These are phyloP conservation scores for Cucumis melo DNA, from an alignment of 306 rosid genomes.

Conservation along the genomic window DNA sequence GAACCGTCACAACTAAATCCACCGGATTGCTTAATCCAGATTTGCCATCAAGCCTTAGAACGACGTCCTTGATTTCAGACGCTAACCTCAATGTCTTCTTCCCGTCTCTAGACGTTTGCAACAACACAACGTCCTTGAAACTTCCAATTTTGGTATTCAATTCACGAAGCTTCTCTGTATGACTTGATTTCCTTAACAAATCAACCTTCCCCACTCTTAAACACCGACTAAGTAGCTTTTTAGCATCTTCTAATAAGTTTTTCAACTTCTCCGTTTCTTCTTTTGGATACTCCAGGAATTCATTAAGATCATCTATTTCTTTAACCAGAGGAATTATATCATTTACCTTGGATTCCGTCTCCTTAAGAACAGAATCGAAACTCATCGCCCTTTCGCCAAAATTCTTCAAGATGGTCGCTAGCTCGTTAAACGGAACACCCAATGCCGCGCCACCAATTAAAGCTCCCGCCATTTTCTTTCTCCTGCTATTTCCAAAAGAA, in stretches of 20 bases:
- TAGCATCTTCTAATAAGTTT: neutral
- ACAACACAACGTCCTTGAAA: neutral
- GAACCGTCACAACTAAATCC: neutral
- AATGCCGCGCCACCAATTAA: neutral
- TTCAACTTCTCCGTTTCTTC: conserved; percentile 1
- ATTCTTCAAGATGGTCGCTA: neutral
- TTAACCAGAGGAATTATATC: neutral
- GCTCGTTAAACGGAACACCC: neutral
- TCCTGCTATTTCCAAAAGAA: neutral
- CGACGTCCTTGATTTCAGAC: neutral
- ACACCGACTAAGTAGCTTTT: neutral
- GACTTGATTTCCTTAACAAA: neutral
- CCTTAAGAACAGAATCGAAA: neutral
- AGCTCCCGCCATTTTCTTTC: neutral
- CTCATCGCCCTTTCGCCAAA: neutral
- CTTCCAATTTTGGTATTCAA: neutral
- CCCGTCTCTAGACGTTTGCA: neutral
- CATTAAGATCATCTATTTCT: neutral
- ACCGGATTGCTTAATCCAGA: neutral
- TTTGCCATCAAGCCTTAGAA: neutral
- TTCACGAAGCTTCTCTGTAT: neutral
- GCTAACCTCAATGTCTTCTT: neutral
- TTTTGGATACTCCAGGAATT: neutral
- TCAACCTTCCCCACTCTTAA: neutral
- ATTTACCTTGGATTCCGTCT: neutral